Base-by-base conservation (phyloP, 1,284 basidiomycete species). In the Ustilago nuda region DNA sequence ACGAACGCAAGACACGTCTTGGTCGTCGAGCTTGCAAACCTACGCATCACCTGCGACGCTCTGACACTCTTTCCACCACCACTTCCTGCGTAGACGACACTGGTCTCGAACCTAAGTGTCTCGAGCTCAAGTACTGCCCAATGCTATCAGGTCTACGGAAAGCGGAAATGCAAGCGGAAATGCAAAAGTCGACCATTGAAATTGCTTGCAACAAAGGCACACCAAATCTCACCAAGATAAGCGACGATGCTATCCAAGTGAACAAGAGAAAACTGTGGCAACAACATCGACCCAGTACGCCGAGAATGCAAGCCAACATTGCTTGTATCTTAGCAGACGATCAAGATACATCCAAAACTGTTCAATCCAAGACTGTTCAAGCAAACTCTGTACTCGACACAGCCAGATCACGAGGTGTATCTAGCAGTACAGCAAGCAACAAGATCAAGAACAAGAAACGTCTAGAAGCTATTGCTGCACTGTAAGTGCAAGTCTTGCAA, bases 381-480 rank as follows among this genome's bases (percentile, higher is more conserved):
- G 3, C 23, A 3, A 2, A 3, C 23, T 27, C 23, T 27, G 23
- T 27, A 27, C 23, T 27, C 3, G 23, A 27, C 23, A 27, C 23
- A 27, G 23, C 23, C 3, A 27, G 23, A 27, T 27, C 23, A 27
- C 23, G 23, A 27, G 3, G 0, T 27, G 2, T 3, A 50, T 13
- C 48, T 15, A 32, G 11, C 1, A 50, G 7, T 9, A 8, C 11
- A 32, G 13, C 48, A 32, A 23, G 4, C 39, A 51, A 33, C 15
- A 59, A 41, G 33, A 12, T 9, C 37, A 53, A 43, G 7, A 19
- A 53, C 15, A 41, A 37, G 37, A 51, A 56, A 27, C 60, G 46
- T n/a, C 56, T 61, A 56, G 23, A 63, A 2, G 66, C 71, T 4
- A 13, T 73, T 11, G 72, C 72, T 17, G 63, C 59, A 1, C 53